Evolutionary conservation across 2,329 filamentous ascomycete species (phyloP), one percentile per base, ranked within the genome.

Genomic region (Nannizzia gypsea): DNA sequence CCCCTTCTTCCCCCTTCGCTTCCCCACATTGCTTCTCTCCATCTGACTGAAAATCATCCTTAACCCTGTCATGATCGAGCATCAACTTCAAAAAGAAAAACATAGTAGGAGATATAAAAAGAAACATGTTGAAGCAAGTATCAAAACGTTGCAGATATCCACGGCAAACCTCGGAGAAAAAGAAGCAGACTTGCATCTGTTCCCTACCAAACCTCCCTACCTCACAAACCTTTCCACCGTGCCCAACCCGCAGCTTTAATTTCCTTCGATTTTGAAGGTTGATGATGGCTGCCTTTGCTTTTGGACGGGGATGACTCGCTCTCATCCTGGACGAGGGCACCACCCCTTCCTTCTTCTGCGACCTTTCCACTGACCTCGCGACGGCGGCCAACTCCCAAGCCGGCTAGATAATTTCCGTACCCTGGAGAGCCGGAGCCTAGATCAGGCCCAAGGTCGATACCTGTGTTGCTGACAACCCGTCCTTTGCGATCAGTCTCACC

Each of bases 361-460:
- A 77, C 65, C 59, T 77, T 77, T 1, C 76, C 76, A 60, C 75
- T 77, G 17, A 78, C 76, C 59, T 78, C 76, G 44, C 75, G 70
- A 58, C 75, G 68, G 59, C 76, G 68, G n/a, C 75, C 75, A 38
- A 78, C 74, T 1, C 76, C 75, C 3, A 76, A 63, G 1, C 71
- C 72, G 1, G 73, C 73, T 48, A 76, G 74, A 59, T 76, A 76
- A 62, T 69, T 74, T 20, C 73, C 72, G 56, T 76, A 76, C 0
- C 72, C 54, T 2, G 70, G 66, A 1, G 72, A 67, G 20, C 67
- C 68, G 42, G 67, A 65, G 6, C 68, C 70, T 6, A 65, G 61
- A 15, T 65, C 62, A 28, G 66, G 58, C 3, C 64, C 65, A 36
- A 73, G 66, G 58, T 76, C 73, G 13, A 72, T 68, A 3, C 74